Conservation (phyloP, 2,329 filamentous ascomycete genomes). For the Parascedosporium putredinis region DNA sequence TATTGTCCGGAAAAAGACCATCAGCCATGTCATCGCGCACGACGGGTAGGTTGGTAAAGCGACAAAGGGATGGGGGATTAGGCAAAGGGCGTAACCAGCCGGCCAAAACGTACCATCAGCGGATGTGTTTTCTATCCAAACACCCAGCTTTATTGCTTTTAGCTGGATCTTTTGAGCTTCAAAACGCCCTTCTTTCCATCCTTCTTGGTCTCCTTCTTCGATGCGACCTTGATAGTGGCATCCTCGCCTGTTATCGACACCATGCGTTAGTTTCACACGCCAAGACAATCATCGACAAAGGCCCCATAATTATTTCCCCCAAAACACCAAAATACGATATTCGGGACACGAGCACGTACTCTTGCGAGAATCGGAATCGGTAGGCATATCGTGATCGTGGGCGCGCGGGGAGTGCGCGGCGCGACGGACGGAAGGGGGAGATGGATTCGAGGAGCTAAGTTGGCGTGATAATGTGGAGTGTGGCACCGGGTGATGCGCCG, state of each 20-base stretch:
- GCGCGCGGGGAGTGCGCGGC: not conserved
- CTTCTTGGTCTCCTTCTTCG: slow-evolving; percentile 42
- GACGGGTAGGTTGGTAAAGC: no score
- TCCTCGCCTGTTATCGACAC: slow-evolving; percentile 35
- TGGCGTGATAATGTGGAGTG: no score
- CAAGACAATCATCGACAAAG: no score
- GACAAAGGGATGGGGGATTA: no score
- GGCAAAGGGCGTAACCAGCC: no score
- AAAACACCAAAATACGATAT: not conserved
- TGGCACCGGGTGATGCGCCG: no score
- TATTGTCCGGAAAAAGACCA: no score
- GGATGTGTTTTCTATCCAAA: slow-evolving; percentile 48
- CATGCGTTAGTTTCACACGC: no score
- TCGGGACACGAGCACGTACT: not conserved
- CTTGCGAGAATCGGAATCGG: slow-evolving; percentile 8
- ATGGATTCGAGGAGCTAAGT: no score
- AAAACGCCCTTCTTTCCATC: slow-evolving; percentile 39
- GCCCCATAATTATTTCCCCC: no score
- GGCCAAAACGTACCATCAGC: slow-evolving; percentile 6
- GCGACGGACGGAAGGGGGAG: not conserved
- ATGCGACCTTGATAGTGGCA: slow-evolving; percentile 51
- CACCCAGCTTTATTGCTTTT: slow-evolving; percentile 56
- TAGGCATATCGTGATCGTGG: not conserved
- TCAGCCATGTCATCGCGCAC: no score
- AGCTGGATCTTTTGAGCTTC: slow-evolving; percentile 54